Evolutionary conservation across 768 basidiomycete species (phyloP).

Genomic region (Agaricus subrufescens): DNA sequence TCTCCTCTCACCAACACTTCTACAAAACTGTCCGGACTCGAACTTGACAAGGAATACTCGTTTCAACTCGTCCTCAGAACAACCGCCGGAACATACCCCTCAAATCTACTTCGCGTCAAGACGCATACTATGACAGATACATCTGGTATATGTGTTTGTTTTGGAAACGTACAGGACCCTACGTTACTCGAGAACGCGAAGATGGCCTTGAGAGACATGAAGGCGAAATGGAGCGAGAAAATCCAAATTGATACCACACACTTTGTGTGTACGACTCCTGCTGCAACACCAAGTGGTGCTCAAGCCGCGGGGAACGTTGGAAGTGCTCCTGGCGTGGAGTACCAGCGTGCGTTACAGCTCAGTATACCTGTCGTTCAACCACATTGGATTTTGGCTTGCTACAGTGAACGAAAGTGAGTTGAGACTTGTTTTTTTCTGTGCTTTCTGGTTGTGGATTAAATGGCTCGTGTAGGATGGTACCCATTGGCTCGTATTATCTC

Average conservation of each 20-base stretch:
- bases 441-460: not conserved
- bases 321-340: slow-evolving; percentile 75
- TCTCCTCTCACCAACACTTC: slow-evolving; percentile 81
- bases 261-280: slow-evolving; percentile 93
- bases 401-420: slow-evolving; percentile 73
- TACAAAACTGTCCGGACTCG: slow-evolving; percentile 80
- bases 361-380: slow-evolving; percentile 95
- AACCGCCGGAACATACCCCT: slow-evolving; percentile 85
- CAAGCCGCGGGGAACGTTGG: slow-evolving; percentile 46
- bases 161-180: slow-evolving; percentile 81
- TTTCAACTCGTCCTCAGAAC: slow-evolving; percentile 95
- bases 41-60: slow-evolving; percentile 79
- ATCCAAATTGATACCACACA: slow-evolving; percentile 99
- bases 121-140: slow-evolving; percentile 97
- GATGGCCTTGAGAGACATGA: slow-evolving; percentile 77
- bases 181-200: slow-evolving; percentile 78
- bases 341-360: slow-evolving; percentile 90
- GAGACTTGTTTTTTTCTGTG: not conserved
- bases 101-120: slow-evolving; percentile 74
- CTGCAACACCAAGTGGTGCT: slow-evolving; percentile 56
- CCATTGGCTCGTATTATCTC: slow-evolving; percentile 80
- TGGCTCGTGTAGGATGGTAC: slow-evolving; percentile 64
- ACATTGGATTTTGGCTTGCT: slow-evolving; percentile 90
- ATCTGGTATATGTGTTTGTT: slow-evolving; percentile 91
- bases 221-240: slow-evolving; percentile 84